Conservation (phyloP, 2,329 filamentous ascomycete species). For the Fusarium pilosicola region DNA sequence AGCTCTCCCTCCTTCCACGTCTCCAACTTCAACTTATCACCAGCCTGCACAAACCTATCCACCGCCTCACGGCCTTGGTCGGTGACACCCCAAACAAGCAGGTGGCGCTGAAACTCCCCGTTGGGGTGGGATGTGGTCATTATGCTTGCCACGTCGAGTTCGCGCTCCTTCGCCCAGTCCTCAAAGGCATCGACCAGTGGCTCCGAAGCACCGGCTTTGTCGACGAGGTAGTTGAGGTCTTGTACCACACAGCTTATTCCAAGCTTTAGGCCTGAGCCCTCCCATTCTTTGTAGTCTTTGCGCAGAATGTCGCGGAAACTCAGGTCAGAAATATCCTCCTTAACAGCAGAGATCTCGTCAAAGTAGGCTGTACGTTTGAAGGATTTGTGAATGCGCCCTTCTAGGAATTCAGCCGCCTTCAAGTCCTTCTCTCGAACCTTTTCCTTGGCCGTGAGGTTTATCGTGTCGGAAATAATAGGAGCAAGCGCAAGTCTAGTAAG, state of each 20-base stretch:
- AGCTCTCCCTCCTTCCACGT: constrained; percentile 62
- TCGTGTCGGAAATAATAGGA: constrained; percentile 78
- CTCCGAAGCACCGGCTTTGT: constrained; percentile 59
- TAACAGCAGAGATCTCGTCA: constrained; percentile 68
- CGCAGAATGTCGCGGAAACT: constrained; percentile 73
- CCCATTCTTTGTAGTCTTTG: constrained; percentile 89
- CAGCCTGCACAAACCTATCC: constrained; percentile 61
- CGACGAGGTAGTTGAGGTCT: constrained; percentile 67
- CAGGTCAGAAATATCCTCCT: constrained; percentile 72
- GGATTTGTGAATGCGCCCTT: constrained; percentile 53
- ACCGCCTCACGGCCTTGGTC: constrained; percentile 60
- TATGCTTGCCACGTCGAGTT: constrained; percentile 70
- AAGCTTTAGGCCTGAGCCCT: constrained; percentile 63
- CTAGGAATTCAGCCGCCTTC: constrained; percentile 67
- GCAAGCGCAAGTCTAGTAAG: constrained; percentile 75
- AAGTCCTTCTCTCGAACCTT: constrained; percentile 74
- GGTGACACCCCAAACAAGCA: constrained; percentile 73
- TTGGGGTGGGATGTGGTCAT: constrained; percentile 73
- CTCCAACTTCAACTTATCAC: constrained; percentile 65
- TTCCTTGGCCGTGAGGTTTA: constrained; percentile 67
- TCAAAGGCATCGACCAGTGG: constrained; percentile 61
- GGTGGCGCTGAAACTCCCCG: constrained; percentile 70
- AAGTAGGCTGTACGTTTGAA: constrained; percentile 69
- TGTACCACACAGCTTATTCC: constrained; percentile 76
- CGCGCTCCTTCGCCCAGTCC: constrained; percentile 64